A percentile compares a stretch with the other conserved stretches of the same genome.
Conservation (phyloP, 768 basidiomycete genomes). For the Russula olivacea region DNA sequence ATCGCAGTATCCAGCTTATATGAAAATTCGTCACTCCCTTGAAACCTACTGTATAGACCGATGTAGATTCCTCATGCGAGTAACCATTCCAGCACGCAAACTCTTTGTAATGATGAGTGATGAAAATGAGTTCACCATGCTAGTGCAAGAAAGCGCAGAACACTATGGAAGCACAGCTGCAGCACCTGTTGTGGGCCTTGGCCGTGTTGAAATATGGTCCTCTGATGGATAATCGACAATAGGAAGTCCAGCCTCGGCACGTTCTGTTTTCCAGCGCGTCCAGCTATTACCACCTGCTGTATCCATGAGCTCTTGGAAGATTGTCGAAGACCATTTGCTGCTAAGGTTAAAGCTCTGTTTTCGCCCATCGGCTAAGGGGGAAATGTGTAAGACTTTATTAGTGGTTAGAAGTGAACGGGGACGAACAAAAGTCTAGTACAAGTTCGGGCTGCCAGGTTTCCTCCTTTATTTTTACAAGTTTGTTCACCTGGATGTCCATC, state of each 20-base stretch:
- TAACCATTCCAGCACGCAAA: background rate
- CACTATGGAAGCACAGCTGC: constrained; percentile 25
- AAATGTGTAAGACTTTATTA: background rate
- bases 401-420: background rate
- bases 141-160: background rate
- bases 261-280: constrained; percentile 49
- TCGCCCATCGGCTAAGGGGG: constrained; percentile 45
- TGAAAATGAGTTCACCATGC: background rate
- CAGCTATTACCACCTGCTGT: constrained; percentile 54
- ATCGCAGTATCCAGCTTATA: constrained; percentile 29
- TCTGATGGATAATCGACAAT: constrained; percentile 32
- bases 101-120: background rate
- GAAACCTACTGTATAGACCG: constrained; percentile 1
- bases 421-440: constrained; percentile 59
- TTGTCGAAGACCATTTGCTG: constrained; percentile 64
- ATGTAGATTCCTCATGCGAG: background rate
- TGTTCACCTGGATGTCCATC: constrained; percentile 54
- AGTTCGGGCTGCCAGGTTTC: constrained; percentile 60
- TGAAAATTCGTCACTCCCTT: constrained; percentile 10
- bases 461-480: constrained; percentile 44
- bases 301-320: constrained; percentile 67
- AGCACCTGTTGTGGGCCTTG: constrained; percentile 19
- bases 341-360: constrained; percentile 46
- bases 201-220: background rate
- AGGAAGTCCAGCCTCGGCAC: constrained; percentile 43